phyloP scores from a whole-genome alignment of 768 basidiomycete species.

The Boletus reticulatus region DNA sequence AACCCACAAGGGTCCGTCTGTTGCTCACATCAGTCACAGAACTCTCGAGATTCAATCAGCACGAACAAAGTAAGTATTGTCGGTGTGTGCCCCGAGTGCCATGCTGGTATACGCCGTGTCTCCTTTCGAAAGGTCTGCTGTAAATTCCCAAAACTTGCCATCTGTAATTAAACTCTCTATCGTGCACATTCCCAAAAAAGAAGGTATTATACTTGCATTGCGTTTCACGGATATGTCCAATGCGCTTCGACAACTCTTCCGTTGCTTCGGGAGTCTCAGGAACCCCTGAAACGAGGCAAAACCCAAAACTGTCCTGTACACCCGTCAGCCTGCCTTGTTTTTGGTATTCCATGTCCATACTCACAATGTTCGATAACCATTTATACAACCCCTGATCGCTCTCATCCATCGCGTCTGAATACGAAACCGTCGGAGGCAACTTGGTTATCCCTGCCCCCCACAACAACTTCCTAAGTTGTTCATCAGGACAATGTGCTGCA shows the following conservation, averaged over 20 bases:
- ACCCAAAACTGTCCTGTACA: conserved; percentile 79
- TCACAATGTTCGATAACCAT: conserved; percentile 79
- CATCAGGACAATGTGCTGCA: neutral
- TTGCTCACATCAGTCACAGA: conserved; percentile 12
- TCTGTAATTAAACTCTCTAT: conserved; percentile 55
- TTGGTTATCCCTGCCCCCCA: conserved; percentile 81
- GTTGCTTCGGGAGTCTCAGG: conserved; percentile 82
- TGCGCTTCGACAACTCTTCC: conserved; percentile 69
- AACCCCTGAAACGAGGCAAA: conserved; percentile 82
- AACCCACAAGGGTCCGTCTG: conserved; percentile 94
- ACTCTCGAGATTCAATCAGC: neutral
- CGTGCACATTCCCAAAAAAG: neutral
- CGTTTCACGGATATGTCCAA: conserved; percentile 89
- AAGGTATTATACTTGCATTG: conserved; percentile 42
- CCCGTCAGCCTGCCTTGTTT: neutral
- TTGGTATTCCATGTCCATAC: conserved; percentile 25
- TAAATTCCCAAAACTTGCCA: conserved; percentile 97
- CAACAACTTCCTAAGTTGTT: conserved; percentile 51
- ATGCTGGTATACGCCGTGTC: conserved; percentile 94
- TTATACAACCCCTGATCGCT: conserved; percentile 68
- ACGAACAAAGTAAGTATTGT: conserved; percentile 55
- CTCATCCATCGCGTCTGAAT: conserved; percentile 67
- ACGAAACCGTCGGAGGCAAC: conserved; percentile 71
- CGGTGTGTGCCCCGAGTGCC: conserved; percentile 82
- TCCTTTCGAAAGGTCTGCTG: conserved; percentile 83